Conservation (phyloP, 768 basidiomycete species). For the Amanita rubescens region DNA sequence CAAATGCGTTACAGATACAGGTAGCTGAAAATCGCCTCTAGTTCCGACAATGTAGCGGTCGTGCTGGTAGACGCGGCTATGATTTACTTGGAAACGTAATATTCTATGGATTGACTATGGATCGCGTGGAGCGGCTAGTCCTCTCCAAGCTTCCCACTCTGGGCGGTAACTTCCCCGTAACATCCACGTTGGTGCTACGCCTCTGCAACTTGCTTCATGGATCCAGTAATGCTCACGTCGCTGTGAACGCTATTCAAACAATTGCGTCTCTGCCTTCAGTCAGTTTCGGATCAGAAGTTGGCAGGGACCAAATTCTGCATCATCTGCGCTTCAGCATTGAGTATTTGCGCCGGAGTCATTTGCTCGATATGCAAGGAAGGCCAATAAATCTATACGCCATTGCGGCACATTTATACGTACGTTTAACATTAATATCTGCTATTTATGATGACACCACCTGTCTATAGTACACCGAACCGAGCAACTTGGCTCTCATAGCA, state of each 20-base stretch:
- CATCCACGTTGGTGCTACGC: constrained; percentile 56
- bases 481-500: constrained; percentile 57
- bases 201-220: constrained; percentile 61
- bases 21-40: constrained; percentile 16
- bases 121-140: constrained; percentile 55
- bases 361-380: constrained; percentile 46
- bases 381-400: constrained; percentile 52
- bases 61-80: constrained; percentile 66
- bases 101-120: constrained; percentile 61
- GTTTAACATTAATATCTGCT: constrained; percentile 10
- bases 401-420: constrained; percentile 44
- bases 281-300: constrained; percentile 47
- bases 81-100: constrained; percentile 66
- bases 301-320: constrained; percentile 51
- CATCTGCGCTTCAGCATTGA: constrained; percentile 67
- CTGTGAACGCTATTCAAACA: constrained; percentile 42
- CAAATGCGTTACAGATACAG: neutral
- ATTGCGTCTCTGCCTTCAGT: constrained; percentile 53
- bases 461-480: constrained; percentile 52
- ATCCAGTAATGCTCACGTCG: constrained; percentile 41
- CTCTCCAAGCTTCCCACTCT: constrained; percentile 58
- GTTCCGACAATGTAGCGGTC: constrained; percentile 71
- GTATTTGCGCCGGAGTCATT: constrained; percentile 50
- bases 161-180: constrained; percentile 58
- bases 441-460: no score